Evolutionary conservation across 306 rosid species (phyloP).

Genomic region (Morella rubra): DNA sequence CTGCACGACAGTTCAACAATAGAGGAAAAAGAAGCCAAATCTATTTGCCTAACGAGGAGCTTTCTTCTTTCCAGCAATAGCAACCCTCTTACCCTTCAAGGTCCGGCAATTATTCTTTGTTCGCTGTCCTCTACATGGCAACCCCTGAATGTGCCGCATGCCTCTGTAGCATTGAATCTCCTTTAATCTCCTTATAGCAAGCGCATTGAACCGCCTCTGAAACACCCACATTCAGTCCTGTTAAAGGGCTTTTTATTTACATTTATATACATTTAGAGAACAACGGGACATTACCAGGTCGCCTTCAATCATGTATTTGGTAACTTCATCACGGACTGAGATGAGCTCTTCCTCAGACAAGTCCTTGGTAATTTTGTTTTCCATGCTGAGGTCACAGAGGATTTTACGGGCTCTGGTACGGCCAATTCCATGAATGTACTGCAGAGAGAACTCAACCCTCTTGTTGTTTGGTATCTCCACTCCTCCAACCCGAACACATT

Average conservation of each 20-base stretch:
- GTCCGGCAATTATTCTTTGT: conserved; percentile 93
- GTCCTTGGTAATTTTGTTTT: conserved; percentile 87
- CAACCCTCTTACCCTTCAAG: conserved; percentile 85
- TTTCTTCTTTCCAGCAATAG: conserved; percentile 90
- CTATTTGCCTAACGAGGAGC: conserved; percentile 42
- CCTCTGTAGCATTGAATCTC: conserved; percentile 97
- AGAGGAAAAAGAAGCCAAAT: neutral
- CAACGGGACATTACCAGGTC: conserved; percentile 56
- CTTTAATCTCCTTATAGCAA: conserved; percentile 81
- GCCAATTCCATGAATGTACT: conserved; percentile 90
- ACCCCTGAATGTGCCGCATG: conserved; percentile 79
- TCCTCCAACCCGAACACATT: conserved; percentile 80
- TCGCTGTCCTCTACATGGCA: conserved; percentile 94
- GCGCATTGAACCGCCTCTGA: conserved; percentile 85
- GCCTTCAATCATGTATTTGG: conserved; percentile 88
- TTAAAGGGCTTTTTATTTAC: neutral
- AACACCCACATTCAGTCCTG: conserved; percentile 12
- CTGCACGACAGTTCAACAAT: neutral
- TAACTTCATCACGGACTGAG: conserved; percentile 72
- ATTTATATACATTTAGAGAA: neutral
- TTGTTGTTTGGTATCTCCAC: conserved; percentile 92
- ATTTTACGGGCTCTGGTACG: conserved; percentile 63
- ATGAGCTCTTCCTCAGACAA: conserved; percentile 76
- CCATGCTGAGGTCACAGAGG: conserved; percentile 60
- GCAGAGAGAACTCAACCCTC: conserved; percentile 77